phyloP scores from a whole-genome alignment of 495 filamentous ascomycete species.

The Neurospora tetrasperma region DNA sequence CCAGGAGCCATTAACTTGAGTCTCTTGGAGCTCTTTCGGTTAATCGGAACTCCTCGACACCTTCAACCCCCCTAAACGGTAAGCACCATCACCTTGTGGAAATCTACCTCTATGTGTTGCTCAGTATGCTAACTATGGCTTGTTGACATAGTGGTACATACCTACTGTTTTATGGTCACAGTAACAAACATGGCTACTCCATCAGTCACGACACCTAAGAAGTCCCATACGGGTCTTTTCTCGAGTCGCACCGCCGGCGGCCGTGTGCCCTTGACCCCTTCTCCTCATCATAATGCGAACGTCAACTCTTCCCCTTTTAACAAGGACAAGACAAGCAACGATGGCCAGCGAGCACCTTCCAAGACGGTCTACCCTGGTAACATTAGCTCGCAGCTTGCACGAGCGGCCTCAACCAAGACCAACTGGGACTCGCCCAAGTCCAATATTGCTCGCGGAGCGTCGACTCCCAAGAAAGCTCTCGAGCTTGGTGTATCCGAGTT shows the following conservation, averaged over 20 bases:
- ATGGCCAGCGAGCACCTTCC: constrained; percentile 39
- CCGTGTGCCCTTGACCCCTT: constrained; percentile 89
- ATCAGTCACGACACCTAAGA: constrained; percentile 82
- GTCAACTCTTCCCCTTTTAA: constrained; percentile 65
- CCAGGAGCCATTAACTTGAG: constrained; percentile 57
- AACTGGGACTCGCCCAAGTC: constrained; percentile 81
- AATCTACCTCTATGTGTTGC: neutral
- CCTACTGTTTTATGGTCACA: constrained; percentile 21
- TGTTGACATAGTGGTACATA: constrained; percentile 29
- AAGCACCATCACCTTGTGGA: constrained; percentile 12
- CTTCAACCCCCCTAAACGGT: constrained; percentile 32
- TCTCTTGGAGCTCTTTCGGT: constrained; percentile 50
- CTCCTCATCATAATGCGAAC: constrained; percentile 55
- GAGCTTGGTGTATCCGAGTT: constrained; percentile 91
- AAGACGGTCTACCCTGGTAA: constrained; percentile 64
- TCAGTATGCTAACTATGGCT: constrained; percentile 24
- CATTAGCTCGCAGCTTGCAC: constrained; percentile 63
- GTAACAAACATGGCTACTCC: constrained; percentile 70
- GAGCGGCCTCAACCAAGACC: constrained; percentile 48
- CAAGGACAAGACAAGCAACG: constrained; percentile 50
- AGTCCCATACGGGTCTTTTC: constrained; percentile 88
- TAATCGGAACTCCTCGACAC: constrained; percentile 26
- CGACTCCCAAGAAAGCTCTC: constrained; percentile 63
- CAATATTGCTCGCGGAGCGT: constrained; percentile 68
- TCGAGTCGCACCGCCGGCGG: constrained; percentile 86